phyloP scores from a whole-genome alignment of 345 rosid species.

The Corchorus olitorius region DNA sequence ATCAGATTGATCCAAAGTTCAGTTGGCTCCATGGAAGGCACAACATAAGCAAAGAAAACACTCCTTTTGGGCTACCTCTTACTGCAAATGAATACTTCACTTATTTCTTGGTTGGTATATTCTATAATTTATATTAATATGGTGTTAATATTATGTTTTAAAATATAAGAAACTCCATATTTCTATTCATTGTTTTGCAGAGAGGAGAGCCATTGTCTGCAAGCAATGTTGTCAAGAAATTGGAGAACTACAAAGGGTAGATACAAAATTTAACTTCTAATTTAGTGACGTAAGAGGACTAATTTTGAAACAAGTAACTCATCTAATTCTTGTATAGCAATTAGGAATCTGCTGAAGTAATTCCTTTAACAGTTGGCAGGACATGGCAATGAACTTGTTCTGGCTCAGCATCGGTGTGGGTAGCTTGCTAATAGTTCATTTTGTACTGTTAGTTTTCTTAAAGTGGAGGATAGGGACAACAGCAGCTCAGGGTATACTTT shows the following conservation, averaged over 20 bases:
- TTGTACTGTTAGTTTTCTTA: conserved; percentile 29
- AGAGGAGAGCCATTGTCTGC: conserved; percentile 63
- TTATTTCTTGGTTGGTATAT: conserved; percentile 48
- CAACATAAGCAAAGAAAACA: conserved; percentile 36
- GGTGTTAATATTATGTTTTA: not conserved
- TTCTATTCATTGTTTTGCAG: conserved; percentile 30
- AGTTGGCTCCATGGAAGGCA: conserved; percentile 26
- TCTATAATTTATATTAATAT: too few relatives aligned
- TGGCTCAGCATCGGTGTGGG: conserved; percentile 49
- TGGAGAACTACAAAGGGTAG: conserved; percentile 52
- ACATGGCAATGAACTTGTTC: conserved; percentile 55
- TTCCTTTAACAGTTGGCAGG: conserved; percentile 45
- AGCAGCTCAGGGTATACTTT: conserved; percentile 40
- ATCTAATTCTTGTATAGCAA: not conserved
- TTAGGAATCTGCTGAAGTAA: conserved; percentile 12
- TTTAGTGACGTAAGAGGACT: not conserved
- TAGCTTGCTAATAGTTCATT: conserved; percentile 37
- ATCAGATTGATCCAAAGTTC: conserved; percentile 17
- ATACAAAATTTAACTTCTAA: not conserved
- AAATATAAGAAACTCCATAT: not conserved
- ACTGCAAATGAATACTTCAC: conserved; percentile 44
- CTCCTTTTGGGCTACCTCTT: conserved; percentile 48
- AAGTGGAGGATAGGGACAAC: conserved; percentile 49
- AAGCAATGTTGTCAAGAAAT: conserved; percentile 40
- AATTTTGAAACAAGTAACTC: not conserved